These are phyloP conservation scores for Podila horticola DNA, from an alignment of 192 early-diverging fungal species.

Conservation along the genomic window DNA sequence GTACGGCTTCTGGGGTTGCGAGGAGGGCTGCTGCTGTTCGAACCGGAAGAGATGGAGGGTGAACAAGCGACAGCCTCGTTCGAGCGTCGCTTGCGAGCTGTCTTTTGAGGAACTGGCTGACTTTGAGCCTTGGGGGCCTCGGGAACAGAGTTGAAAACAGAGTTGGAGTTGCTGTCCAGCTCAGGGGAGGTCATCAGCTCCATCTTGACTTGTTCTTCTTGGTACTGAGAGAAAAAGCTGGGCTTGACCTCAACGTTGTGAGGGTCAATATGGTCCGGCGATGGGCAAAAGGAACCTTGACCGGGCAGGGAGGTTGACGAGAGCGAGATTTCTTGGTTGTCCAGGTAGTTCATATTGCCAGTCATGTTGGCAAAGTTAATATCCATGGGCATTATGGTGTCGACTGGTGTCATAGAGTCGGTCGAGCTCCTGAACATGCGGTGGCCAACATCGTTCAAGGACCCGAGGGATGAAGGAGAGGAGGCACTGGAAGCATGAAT, in stretches of 20 bases:
- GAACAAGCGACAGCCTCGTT: conserved; percentile 34
- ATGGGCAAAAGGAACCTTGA: conserved; percentile 34
- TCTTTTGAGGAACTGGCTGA: conserved; percentile 4
- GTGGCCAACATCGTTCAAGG: conserved; percentile 33
- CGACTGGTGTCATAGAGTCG: conserved; percentile 36
- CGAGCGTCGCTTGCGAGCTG: conserved; percentile 41
- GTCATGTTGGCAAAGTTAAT: conserved; percentile 37
- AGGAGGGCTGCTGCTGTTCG: conserved; percentile 33
- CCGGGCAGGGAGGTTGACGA: neutral
- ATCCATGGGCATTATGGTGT: conserved; percentile 51
- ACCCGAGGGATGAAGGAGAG: conserved; percentile 49
- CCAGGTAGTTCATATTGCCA: conserved; percentile 20
- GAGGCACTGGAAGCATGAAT: conserved; percentile 39
- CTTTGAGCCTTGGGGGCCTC: too few relatives aligned
- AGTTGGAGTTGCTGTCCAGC: conserved; percentile 19
- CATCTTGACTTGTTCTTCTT: conserved; percentile 46
- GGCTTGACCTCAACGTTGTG: conserved; percentile 49
- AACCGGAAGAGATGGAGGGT: conserved; percentile 8
- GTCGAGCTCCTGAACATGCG: conserved; percentile 46
- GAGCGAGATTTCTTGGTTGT: conserved; percentile 20
- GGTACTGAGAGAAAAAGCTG: conserved; percentile 29
- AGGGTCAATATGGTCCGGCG: conserved; percentile 47
- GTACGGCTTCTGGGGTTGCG: conserved; percentile 40
- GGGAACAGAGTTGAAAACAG: neutral
- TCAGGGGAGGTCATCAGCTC: conserved; percentile 31